Base-by-base conservation (phyloP, 805 yeast genomes). In the Saccharomyces cerevisiae region DNA sequence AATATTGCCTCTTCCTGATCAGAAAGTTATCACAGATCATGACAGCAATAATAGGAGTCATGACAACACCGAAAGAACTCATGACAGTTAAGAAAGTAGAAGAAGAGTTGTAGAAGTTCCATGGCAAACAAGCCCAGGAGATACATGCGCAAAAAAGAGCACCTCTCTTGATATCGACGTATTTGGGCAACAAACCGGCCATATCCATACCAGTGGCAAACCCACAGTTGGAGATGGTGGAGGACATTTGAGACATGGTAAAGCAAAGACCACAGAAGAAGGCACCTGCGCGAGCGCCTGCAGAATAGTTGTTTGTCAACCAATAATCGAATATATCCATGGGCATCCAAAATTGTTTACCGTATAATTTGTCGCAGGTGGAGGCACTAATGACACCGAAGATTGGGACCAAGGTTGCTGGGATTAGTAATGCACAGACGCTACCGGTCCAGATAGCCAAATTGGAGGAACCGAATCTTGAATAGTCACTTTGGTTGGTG, bases 181-280 rank as follows among this genome's bases (percentile, higher is more conserved):
- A 73, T 55, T 67, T 70, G 24, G 78, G 77, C 26, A 66, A 62
- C 2, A 74, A 46, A 49, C 76, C 78, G 3, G 77, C 66, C 48
- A 73, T 58, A 63, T 73, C 76, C 76, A 74, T 73, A 49, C 78
- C 78, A 51, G 78, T 79, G 2, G 73, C 72, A 55, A 70, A 66
- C 46, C 76, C 75, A 50, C 72, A 69, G 46, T 72, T 71, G 21
- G 73, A 65, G 22, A 73, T 69, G 51, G 73, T 74, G 57, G 73
- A 71, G 14, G 73, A 65, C 50, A 75, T 59, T 55, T 75, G 78
- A 3, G 76, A 70, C 30, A 69, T 51, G 11, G 67, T 63, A 52
- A 74, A 70, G 2, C 74, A 68, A 1, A 71, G 55, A 4, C 77
- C 78, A 53, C 72, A 67, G 58, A 74, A 74, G 61, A 74, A 74